Conservation (phyloP, 148 eudicot species). For the Simmondsia chinensis region DNA sequence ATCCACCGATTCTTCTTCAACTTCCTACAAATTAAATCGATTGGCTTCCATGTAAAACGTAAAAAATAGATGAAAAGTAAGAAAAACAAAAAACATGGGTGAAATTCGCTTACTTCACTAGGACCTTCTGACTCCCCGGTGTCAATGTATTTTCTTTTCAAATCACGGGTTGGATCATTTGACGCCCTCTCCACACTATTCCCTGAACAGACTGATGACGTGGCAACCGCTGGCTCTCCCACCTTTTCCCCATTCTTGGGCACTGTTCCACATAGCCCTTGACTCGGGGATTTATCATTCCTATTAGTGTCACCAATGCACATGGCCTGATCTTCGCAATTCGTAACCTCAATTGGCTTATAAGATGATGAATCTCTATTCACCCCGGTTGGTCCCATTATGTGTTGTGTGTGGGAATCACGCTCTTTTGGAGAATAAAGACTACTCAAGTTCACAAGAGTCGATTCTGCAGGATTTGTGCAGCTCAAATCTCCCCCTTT, state of each 20-base stretch:
- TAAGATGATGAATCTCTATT: conserved; percentile 14
- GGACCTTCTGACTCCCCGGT: conserved; percentile 73
- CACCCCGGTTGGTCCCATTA: conserved; percentile 11
- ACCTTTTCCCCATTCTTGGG: conserved; percentile 26
- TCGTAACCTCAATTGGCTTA: conserved; percentile 22
- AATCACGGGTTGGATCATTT: conserved; percentile 34
- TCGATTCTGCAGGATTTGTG: conserved; percentile 18
- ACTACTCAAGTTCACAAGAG: conserved; percentile 15
- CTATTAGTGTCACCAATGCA: conserved; percentile 11
- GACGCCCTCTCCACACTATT: conserved; percentile 71
- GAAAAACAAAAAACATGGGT: too few species aligned
- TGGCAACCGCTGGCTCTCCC: conserved; percentile 43
- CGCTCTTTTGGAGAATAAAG: conserved; percentile 23
- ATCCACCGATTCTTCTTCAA: conserved; percentile 53
- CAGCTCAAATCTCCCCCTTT: conserved; percentile 17
- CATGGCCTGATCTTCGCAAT: conserved; percentile 12
- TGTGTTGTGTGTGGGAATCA: conserved; percentile 14
- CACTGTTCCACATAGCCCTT: conserved; percentile 14
- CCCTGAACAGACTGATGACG: conserved; percentile 87
- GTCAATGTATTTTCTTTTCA: conserved; percentile 63
- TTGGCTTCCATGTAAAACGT: too few species aligned
- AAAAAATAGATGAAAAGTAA: too few species aligned
- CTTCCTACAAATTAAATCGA: conserved; percentile 46
- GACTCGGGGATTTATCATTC: conserved; percentile 14
- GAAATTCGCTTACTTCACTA: too few species aligned